These are phyloP conservation scores for Pythium phragmitis DNA, from an alignment of 352 stramenopile genomes.

Conservation along the genomic window DNA sequence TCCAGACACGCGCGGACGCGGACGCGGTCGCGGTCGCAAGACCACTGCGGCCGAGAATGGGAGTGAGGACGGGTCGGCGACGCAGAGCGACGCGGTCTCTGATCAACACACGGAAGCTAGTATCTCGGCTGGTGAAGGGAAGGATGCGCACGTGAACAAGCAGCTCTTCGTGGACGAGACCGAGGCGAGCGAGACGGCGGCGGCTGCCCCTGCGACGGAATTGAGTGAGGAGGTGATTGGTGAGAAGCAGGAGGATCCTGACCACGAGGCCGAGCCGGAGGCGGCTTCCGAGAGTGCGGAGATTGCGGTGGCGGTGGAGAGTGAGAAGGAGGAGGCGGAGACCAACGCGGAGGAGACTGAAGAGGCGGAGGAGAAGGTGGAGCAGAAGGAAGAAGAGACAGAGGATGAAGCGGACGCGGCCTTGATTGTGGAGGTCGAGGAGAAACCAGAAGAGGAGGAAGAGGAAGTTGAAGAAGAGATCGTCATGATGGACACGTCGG, in stretches of 20 bases:
- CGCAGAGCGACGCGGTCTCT: conserved; percentile 22
- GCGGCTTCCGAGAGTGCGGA: background rate
- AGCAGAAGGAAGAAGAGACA: background rate
- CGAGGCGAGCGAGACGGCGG: background rate
- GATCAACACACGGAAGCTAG: conserved; percentile 11
- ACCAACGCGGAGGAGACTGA: background rate
- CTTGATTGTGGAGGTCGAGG: background rate
- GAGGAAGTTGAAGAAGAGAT: conserved; percentile 51
- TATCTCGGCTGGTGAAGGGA: conserved; percentile 1
- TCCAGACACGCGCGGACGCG: background rate
- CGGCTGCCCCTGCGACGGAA: background rate
- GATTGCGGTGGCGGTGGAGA: background rate
- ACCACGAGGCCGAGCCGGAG: background rate
- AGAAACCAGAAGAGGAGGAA: conserved; percentile 10
- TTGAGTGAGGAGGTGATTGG: conserved; percentile 3
- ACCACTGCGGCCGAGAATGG: background rate
- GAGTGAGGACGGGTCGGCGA: conserved; percentile 14
- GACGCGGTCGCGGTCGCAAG: conserved; percentile 15
- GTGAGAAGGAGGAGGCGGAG: background rate
- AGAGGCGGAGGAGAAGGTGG: background rate
- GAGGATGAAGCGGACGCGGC: background rate
- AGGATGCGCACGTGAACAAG: conserved; percentile 17
- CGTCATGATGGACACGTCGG: conserved; percentile 43
- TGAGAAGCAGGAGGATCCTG: background rate
- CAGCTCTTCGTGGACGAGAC: conserved; percentile 25